Evolutionary conservation across 2,329 filamentous ascomycete genomes (phyloP), one percentile per base, ranked within the genome.

Genomic region (Colletotrichum spaethianum): DNA sequence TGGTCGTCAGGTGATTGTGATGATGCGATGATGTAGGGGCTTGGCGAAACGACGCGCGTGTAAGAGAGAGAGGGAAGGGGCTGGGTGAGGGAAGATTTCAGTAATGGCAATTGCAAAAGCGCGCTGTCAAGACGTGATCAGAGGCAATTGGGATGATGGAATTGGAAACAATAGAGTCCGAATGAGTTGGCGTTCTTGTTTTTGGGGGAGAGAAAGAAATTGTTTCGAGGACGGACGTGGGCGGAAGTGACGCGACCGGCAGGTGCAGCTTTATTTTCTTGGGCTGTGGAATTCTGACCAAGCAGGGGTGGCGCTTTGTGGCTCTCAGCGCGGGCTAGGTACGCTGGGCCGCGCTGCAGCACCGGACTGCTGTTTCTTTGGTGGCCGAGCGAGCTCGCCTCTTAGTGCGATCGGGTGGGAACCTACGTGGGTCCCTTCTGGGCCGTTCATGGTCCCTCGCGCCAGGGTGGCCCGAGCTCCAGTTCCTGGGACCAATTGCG

Each of bases 191-290:
- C 61, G 67, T 57, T 60, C 18, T 67, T 66, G 70, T 56, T 66
- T 20, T 63, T 40, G 53, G 33, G 48, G 38, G 65, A 26, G 23
- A 38, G 67, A 70, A 63, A 63, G 61, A 63, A 56, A 65, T 44
- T 63, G 44, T 59, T 56, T 67, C 70, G 62, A 71, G 56, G 67
- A 18, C 26, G 55, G 40, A n/a, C 53, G 33, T 56, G 53, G n/a
- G 36, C 23, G 33, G 28, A 62, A 48, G 70, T 70, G 70, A 73
- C 70, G 70, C 70, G 70, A 71, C 67, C 67, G 70, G 69, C 60
- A 57, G 48, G 66, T 33, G 66, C 67, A 71, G 67, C 66, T 73
- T 73, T 70, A 70, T 73, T 71, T 73, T 73, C 67, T 71, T 67
- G 46, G 70, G 67, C 55, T 48, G 59, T 60, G 55, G 67, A 71